Percentiles rank a stretch among this genome's conserved stretches.
These are phyloP conservation scores for Choanephora cucurbitarum DNA, from an alignment of 371 early-diverging fungal genomes.

Conservation along the genomic window DNA sequence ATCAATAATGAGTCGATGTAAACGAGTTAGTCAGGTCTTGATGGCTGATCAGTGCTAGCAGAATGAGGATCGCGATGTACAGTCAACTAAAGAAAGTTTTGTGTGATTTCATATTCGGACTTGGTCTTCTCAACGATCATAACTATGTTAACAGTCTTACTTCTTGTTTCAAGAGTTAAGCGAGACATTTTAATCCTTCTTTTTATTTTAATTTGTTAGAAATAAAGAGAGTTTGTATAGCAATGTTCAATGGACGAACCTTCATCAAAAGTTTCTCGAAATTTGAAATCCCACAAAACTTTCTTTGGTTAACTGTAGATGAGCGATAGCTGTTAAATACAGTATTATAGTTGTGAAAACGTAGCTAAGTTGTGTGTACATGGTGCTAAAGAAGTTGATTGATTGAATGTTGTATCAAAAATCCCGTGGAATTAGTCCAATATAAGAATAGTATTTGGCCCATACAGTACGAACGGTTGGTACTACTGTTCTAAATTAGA, in stretches of 20 bases:
- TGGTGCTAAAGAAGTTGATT: slow-evolving; percentile 3
- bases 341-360: slow-evolving; percentile 1
- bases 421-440: slow-evolving; percentile 1
- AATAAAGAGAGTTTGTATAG: too few species aligned
- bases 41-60: neutral
- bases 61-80: neutral
- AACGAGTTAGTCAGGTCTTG: neutral
- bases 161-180: too few species aligned
- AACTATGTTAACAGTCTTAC: too few species aligned
- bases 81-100: too few species aligned
- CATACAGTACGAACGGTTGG: slow-evolving; percentile 3
- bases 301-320: too few species aligned
- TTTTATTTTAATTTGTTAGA: too few species aligned
- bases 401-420: slow-evolving; percentile 2
- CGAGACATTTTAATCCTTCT: too few species aligned
- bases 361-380: neutral
- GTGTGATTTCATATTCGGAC: too few species aligned
- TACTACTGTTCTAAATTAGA: neutral
- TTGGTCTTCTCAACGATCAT: too few species aligned
- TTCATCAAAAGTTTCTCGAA: too few species aligned
- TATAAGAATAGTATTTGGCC: slow-evolving; percentile 6
- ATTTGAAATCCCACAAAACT: too few species aligned
- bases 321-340: slow-evolving; percentile 4
- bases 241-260: too few species aligned
- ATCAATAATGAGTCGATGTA: slow-evolving; percentile 1